Base-by-base conservation (phyloP, 1,139 yeast genomes). In the Meyerozyma athensensis region DNA sequence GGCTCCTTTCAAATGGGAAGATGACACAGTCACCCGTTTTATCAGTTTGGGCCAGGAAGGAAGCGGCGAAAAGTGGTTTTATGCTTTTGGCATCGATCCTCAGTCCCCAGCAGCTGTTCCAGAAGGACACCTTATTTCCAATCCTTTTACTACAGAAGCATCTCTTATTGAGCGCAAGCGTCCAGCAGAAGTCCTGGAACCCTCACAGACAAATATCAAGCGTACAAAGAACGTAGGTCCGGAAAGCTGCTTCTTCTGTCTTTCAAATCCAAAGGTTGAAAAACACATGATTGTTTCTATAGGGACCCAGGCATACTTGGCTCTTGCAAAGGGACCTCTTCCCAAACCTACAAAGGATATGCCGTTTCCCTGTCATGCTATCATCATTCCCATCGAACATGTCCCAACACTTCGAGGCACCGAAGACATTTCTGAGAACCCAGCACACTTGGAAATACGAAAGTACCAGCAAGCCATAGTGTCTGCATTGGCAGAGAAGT, bases 261-360 rank as follows among this genome's bases (percentile, higher is more conserved):
- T 89, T 18, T 79, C 94, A 1, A 86, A 86, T 50, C 86, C 95
- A 0, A 74, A 79, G 14, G 73, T 86, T 4, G 94, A 84, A 48
- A 71, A 85, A 3, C 95, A 87, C 55, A 78, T 90, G 82, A 77
- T 90, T 21, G 73, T 86, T 1, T 76, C 94, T 0, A 81, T 90
- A 39, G 92, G 86, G 0, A 71, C 72, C 7, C 65, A 68, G 30
- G 62, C 79, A 1, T 90, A 87, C 53, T 40, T 89, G 43, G 84
- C 97, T 0, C 69, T 82, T 12, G 95, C 96, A 0, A 87, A 86
- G 52, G 97, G 97, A 0, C 97, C 97, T 0, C 59, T 90, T 20
- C 74, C 87, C 1, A 60, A 72, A 30, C 72, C 81, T 2, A 56
- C 55, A 41, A 54, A 58, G 39, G 47, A 49, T 17, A 54, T 74